A percentile compares a stretch with the other conserved stretches of the same genome.
phyloP scores from a whole-genome alignment of 73 alveolate genomes.

The Paramecium octaurelia region DNA sequence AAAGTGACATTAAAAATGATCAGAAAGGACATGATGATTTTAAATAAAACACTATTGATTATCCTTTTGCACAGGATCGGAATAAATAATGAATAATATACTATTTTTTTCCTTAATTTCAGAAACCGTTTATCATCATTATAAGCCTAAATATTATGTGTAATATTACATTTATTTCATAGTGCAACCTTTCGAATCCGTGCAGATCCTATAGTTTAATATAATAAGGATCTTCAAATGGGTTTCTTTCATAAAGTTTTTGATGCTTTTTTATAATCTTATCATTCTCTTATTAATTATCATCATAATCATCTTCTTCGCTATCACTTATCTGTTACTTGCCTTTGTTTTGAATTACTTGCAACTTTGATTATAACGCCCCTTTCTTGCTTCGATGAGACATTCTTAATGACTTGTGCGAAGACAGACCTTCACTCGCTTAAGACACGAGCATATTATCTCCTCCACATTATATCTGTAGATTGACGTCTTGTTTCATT shows the following conservation, averaged over 20 bases:
- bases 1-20: background rate
- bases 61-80: background rate
- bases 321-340: background rate
- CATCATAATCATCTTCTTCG: background rate
- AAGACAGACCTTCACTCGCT: background rate
- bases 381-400: background rate
- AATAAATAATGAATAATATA: background rate
- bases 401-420: background rate
- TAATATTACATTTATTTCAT: background rate
- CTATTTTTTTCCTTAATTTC: background rate
- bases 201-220: background rate
- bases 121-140: background rate
- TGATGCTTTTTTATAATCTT: background rate
- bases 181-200: background rate
- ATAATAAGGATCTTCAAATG: background rate
- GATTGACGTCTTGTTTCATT: background rate
- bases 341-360: background rate
- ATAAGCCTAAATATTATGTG: background rate
- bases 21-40: background rate
- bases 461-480: background rate
- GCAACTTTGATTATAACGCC: background rate
- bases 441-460: background rate
- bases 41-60: background rate
- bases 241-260: background rate
- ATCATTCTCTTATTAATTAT: background rate